phyloP scores from a whole-genome alignment of 129 eudicot genomes.

The Dittrichia graveolens region DNA sequence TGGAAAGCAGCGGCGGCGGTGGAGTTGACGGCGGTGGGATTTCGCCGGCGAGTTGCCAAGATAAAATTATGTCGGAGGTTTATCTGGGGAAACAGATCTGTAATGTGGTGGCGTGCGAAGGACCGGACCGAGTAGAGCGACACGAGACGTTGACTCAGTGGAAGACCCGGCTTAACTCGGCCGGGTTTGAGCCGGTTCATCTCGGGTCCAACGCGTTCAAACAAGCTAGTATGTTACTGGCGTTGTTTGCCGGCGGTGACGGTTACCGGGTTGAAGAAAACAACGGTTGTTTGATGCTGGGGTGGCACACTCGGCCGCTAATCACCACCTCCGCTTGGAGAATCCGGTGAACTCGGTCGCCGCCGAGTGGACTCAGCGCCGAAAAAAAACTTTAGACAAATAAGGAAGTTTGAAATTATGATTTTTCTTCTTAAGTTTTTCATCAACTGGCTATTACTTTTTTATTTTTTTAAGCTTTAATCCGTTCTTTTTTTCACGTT shows the following conservation, averaged over 20 bases:
- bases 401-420: constrained; percentile 31
- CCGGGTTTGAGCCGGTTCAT: constrained; percentile 70
- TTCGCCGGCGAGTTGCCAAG: constrained; percentile 38
- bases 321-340: constrained; percentile 90
- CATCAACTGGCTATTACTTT: constrained; percentile 26
- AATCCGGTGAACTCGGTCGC: constrained; percentile 35
- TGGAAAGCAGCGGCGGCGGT: constrained; percentile 51
- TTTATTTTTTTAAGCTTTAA: constrained; percentile 13
- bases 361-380: constrained; percentile 34
- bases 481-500: not conserved
- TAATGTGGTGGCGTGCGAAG: constrained; percentile 83
- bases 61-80: constrained; percentile 74
- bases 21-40: constrained; percentile 23
- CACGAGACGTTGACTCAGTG: constrained; percentile 74
- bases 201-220: constrained; percentile 77
- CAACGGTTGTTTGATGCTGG: constrained; percentile 82
- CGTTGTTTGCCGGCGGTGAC: constrained; percentile 72
- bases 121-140: constrained; percentile 69
- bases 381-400: constrained; percentile 1
- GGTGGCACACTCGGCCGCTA: constrained; percentile 89
- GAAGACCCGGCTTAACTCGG: constrained; percentile 48
- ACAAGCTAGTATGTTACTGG: constrained; percentile 86
- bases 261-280: constrained; percentile 80
- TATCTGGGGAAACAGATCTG: constrained; percentile 77
- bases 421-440: constrained; percentile 24